Evolutionary conservation across 306 rosid species (phyloP), one percentile per base, ranked within the genome.

Genomic region (Vicia sativa): DNA sequence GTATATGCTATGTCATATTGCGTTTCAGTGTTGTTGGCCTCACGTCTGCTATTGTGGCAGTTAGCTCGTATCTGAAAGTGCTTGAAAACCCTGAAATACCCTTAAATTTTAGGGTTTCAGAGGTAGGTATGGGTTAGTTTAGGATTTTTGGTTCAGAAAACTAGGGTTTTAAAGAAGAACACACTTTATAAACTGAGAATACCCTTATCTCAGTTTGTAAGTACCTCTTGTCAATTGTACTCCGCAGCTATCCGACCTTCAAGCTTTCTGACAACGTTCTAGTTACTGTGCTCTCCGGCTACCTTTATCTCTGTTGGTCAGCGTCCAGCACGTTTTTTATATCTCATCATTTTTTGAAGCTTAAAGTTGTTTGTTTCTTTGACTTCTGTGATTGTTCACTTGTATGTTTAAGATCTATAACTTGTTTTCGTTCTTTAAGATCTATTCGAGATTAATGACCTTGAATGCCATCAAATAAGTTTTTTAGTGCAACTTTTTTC

Each of bases 151-250:
- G 11, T 31, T 11, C 15, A 62, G 1, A 37, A 61, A 18, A 61
- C 12, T 62, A 62, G 50, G 67, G 67, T 62, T 62, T 60, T n/a
- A 38, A 62, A 12, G 35, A 13, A 1, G 67, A 61, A 41, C 52
- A 61, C 67, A 35, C 50, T 21, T 39, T 19, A 39, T 34, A 19
- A 6, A 62, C 18, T 21, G 52, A 23, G 68, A 62, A 7, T 18
- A 13, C 21, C 23, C 35, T 62, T 35, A 39, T 41, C 2, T 21
- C 52, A 34, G 52, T 62, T 62, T 9, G 6, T 39, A 62, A 34
- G 65, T 15, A 45, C 65, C 45, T 15, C 65, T 59, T 10, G 14
- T 16, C 46, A 35, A 39, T 37, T 59, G 46, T 16, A 16, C 26
- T 37, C 14, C 5, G 7, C 15, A 35, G 9, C 65, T 16, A 16